Conservation (phyloP, 495 filamentous ascomycete genomes). For the Aspergillus asperescens region DNA sequence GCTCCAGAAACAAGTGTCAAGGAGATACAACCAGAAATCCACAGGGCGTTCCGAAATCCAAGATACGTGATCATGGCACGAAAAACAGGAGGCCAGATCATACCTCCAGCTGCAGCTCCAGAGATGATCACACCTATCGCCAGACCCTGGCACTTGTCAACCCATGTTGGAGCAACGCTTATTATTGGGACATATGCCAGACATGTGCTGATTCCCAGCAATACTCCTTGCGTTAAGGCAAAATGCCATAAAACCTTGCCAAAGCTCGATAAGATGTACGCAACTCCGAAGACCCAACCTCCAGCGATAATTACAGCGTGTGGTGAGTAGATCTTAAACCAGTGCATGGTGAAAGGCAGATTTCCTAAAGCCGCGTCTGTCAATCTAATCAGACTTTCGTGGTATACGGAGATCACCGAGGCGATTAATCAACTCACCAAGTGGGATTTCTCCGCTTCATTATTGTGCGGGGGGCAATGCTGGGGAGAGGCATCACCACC, state of each 20-base stretch:
- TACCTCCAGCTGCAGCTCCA: slow-evolving; percentile 53
- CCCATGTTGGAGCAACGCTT: slow-evolving; percentile 50
- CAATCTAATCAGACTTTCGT: no score
- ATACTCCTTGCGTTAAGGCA: slow-evolving; percentile 53
- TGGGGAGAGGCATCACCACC: not conserved
- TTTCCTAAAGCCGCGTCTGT: no score
- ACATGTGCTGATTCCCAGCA: slow-evolving; percentile 45
- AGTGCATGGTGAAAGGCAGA: slow-evolving; percentile 33
- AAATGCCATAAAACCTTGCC: slow-evolving; percentile 56
- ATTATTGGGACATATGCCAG: slow-evolving; percentile 51
- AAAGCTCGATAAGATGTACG: slow-evolving; percentile 50
- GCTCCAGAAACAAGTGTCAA: slow-evolving; percentile 42
- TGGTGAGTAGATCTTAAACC: slow-evolving; percentile 38
- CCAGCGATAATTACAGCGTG: slow-evolving; percentile 31
- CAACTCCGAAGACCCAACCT: slow-evolving; percentile 32
- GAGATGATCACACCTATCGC: slow-evolving; percentile 51
- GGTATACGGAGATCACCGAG: no score
- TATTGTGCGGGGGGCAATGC: not conserved
- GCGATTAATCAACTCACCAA: no score
- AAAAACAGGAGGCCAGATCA: slow-evolving; percentile 44
- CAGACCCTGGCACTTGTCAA: slow-evolving; percentile 48
- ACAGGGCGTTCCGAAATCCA: slow-evolving; percentile 50
- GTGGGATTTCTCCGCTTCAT: not conserved
- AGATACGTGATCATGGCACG: slow-evolving; percentile 44
- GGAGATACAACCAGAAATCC: slow-evolving; percentile 43